Conservation (phyloP, 345 rosid species). For the Lepidium sativum region DNA sequence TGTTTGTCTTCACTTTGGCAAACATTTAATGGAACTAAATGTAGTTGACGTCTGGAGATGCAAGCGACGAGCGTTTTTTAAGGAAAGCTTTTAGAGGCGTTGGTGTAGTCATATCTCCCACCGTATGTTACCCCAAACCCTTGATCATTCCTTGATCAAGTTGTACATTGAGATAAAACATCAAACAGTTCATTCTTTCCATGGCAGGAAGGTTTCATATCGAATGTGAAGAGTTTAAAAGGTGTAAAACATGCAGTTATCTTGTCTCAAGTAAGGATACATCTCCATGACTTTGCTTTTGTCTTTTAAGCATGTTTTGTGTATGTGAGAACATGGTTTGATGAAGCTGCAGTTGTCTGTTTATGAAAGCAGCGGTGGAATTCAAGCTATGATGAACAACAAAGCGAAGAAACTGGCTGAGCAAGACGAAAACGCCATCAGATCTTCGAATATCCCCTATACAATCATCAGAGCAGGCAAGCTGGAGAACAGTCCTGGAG, state of each 20-base stretch:
- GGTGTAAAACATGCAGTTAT: conserved; percentile 66
- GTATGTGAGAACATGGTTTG: conserved; percentile 32
- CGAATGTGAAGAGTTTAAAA: conserved; percentile 48
- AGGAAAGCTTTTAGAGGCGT: conserved; percentile 66
- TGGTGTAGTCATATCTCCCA: conserved; percentile 67
- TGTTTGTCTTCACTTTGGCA: not conserved
- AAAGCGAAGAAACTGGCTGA: conserved; percentile 56
- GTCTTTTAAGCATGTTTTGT: not conserved
- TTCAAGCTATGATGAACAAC: conserved; percentile 60
- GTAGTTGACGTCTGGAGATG: conserved; percentile 59
- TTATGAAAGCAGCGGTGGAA: conserved; percentile 63
- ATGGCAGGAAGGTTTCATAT: conserved; percentile 76
- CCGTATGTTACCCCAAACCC: conserved; percentile 33
- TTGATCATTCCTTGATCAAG: not conserved
- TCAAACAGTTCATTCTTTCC: not conserved
- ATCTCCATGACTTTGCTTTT: not conserved
- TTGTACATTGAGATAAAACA: not conserved
- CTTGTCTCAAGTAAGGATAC: conserved; percentile 70
- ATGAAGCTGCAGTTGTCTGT: conserved; percentile 78
- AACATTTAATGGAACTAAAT: not conserved
- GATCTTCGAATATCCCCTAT: conserved; percentile 49
- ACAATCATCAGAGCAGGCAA: conserved; percentile 62
- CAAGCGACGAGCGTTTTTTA: conserved; percentile 43
- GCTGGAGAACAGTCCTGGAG: conserved; percentile 60
- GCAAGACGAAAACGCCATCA: conserved; percentile 54